A percentile compares a stretch with the other conserved stretches of the same genome.
These are phyloP conservation scores for Citrus reticulata DNA, from an alignment of 345 rosid genomes.

Conservation along the genomic window DNA sequence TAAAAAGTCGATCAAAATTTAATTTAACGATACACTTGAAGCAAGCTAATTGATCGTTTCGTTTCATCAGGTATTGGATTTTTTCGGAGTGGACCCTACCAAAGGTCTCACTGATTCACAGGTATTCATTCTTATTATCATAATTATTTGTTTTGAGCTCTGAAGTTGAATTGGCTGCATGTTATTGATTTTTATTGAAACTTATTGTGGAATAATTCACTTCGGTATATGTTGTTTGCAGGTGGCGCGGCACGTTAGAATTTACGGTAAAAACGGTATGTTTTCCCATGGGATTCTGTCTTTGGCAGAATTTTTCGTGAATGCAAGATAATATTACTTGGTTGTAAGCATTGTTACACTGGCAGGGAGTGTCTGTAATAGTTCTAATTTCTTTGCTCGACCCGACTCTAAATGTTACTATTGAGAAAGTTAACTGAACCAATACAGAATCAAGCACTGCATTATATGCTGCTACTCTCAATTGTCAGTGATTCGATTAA, in stretches of 20 bases:
- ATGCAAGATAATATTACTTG: neutral
- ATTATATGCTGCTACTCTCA: neutral
- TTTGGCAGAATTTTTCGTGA: neutral
- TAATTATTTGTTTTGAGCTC: neutral
- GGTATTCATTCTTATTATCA: conserved; percentile 32
- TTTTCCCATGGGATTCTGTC: neutral
- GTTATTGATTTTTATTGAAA: neutral
- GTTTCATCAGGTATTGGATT: conserved; percentile 72
- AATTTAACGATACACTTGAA: neutral
- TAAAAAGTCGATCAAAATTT: neutral
- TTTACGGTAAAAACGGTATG: conserved; percentile 76
- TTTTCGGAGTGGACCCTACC: conserved; percentile 67
- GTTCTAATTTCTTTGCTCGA: neutral
- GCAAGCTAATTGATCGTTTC: neutral
- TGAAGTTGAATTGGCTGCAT: conserved; percentile 1
- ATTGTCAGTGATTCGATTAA: neutral
- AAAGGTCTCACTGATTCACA: conserved; percentile 87
- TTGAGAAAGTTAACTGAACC: neutral
- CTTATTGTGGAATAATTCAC: neutral
- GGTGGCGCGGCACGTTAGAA: conserved; percentile 65
- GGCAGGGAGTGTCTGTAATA: neutral
- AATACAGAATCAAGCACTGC: neutral
- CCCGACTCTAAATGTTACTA: neutral
- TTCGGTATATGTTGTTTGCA: conserved; percentile 24
- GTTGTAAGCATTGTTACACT: neutral